Evolutionary conservation across 139 green algal genomes (phyloP).

Genomic region (Spirogloea muscicola): DNA sequence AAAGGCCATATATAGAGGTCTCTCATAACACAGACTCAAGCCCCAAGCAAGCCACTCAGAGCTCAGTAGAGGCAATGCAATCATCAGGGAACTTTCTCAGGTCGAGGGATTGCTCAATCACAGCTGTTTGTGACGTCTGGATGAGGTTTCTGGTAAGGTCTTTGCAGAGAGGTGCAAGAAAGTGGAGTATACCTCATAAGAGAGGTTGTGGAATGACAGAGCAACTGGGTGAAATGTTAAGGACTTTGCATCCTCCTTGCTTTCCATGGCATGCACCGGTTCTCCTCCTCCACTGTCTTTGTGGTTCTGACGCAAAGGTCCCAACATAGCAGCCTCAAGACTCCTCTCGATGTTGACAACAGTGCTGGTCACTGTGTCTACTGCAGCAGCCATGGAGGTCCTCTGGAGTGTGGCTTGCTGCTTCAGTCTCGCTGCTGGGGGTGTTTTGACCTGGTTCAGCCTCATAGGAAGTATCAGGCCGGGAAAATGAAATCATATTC

Average conservation of each 20-base stretch:
- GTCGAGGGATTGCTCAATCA: neutral
- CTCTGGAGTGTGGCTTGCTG: neutral
- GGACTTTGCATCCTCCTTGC: neutral
- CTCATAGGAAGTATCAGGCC: neutral
- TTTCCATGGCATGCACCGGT: neutral
- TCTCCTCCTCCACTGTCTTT: neutral
- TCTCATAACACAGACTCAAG: neutral
- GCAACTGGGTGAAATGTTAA: neutral
- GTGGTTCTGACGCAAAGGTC: no score
- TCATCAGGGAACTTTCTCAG: no score
- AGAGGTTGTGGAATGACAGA: slow-evolving; percentile 26
- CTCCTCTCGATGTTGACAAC: no score
- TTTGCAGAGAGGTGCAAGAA: no score
- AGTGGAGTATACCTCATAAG: slow-evolving; percentile 11
- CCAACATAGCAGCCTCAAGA: no score
- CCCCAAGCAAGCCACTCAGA: neutral
- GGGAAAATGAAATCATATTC: neutral
- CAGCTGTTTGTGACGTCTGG: no score
- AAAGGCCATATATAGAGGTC: neutral
- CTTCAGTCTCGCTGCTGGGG: neutral
- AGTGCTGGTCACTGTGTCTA: no score
- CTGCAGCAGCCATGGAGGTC: no score
- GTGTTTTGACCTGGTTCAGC: neutral
- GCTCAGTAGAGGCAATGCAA: no score
- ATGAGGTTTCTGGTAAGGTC: no score